Percentiles rank a stretch among this genome's conserved stretches.
Evolutionary conservation across 495 filamentous ascomycete species (phyloP).

Genomic region (Monascus purpureus): DNA sequence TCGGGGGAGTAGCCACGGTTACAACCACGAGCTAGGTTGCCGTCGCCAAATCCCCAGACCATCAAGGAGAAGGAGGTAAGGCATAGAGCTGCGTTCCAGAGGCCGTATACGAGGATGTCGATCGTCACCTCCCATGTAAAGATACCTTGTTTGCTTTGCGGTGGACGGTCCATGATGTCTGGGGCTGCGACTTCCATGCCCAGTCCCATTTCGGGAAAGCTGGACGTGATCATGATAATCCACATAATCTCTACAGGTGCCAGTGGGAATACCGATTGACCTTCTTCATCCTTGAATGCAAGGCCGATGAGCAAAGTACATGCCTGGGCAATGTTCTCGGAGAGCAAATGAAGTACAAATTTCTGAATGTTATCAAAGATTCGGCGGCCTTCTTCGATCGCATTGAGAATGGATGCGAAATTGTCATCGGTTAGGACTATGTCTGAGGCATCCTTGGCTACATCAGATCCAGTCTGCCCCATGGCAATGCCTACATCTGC

Average conservation of each 20-base stretch:
- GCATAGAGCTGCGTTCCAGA: slow-evolving; percentile 46
- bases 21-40: slow-evolving; percentile 39
- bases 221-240: slow-evolving; percentile 54
- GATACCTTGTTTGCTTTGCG: slow-evolving; percentile 42
- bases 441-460: slow-evolving; percentile 60
- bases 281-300: slow-evolving; percentile 41
- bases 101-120: slow-evolving; percentile 47
- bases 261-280: slow-evolving; percentile 49
- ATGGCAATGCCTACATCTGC: slow-evolving; percentile 70
- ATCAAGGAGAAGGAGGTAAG: slow-evolving; percentile 42
- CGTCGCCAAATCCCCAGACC: slow-evolving; percentile 44
- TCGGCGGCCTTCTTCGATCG: slow-evolving; percentile 49
- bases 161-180: slow-evolving; percentile 46
- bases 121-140: slow-evolving; percentile 45
- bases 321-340: slow-evolving; percentile 52
- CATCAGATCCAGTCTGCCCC: slow-evolving; percentile 65
- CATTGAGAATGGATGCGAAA: slow-evolving; percentile 57
- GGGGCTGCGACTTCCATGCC: slow-evolving; percentile 46
- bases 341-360: slow-evolving; percentile 49
- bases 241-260: slow-evolving; percentile 51
- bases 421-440: slow-evolving; percentile 64
- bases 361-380: slow-evolving; percentile 59
- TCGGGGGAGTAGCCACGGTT: slow-evolving; percentile 29
- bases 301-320: slow-evolving; percentile 46
- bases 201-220: slow-evolving; percentile 50